Base-by-base conservation (phyloP, 306 rosid genomes). In the Geum urbanum region DNA sequence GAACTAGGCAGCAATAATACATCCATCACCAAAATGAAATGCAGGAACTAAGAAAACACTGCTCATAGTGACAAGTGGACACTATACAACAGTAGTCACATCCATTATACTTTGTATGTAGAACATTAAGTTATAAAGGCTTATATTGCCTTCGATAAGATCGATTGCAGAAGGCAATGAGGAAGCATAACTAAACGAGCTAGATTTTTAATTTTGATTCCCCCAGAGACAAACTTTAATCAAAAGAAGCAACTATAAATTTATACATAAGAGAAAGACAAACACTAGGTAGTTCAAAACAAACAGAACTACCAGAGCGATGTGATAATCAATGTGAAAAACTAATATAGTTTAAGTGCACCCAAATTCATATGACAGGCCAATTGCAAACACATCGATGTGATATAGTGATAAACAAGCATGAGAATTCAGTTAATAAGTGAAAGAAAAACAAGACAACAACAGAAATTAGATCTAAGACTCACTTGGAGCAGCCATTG, bases 401-500 rank as follows among this genome's bases (percentile, higher is more conserved):
- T 37, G 10, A 16, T 20, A 16, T 48, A 9, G 44, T 7, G 9
- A 47, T 13, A 20, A 54, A 19, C 4, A 4, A 48, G 4, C 57
- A 66, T 14, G 13, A 47, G 9, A n/a, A 24, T 11, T 0, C 5
- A 18, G 19, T 5, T 7, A 4, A 4, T 2, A 5, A 68, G 4
- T 8, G 50, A 40, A 9, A 19, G 22, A 12, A 55, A 67, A 10
- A 0, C 3, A 20, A 69, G 7, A 12, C 4, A 54, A 32, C 4
- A 6, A 13, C 5, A 2, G 35, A 18, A 70, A 54, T 24, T 40
- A 8, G 9, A 9, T 37, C 32, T 44, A 8, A 5, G 47, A 62
- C 49, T 71, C 77, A 94, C 99, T 16, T 74, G 52, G 40, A 63
- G 49, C 95, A 92, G 2, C 91, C 87, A 70, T 79, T 83, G 67